Base-by-base conservation (phyloP, 345 rosid species). In the Cardiospermum halicacabum region DNA sequence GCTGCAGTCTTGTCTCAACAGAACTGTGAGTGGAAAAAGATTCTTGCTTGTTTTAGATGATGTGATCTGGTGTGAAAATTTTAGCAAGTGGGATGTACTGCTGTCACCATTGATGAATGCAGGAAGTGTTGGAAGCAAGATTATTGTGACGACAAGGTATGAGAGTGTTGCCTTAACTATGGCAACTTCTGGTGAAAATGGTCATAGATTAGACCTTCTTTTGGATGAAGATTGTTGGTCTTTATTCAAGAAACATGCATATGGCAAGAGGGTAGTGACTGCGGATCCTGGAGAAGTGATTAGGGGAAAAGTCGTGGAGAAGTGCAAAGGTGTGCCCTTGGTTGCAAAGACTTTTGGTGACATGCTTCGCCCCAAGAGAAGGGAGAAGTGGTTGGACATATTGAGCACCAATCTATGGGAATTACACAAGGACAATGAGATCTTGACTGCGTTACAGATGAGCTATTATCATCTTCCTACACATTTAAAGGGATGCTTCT, bases 21-120 rank as follows among this genome's bases (percentile, higher is more conserved):
- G 13, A 11, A 36, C 25, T 19, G 16, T 66, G 4, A 11, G 4
- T 26, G 58, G 39, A 12, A 66, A 72, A 42, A 60, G 36, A 15
- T 19, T 60, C 25, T 58, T 72, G 6, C 62, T 72, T 36, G 75
- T 66, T 24, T 36, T 72, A 48, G 75, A 72, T 55, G 75, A 66
- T 47, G 64, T n/a, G n/a, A n/a, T 72, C 7, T 66, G 75, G 71
- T 59, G 21, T 27, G 56, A 72, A n/a, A 56, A 55, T 18, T 25
- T 7, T 26, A 25, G 40, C 13, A 15, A 43, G 13, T 72, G 71
- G 75, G 62, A 72, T 13, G 37, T 26, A 7, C 12, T 72, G 32
- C 24, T 4, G 25, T 28, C 31, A 15, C 28, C 62, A 5, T 53
- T 66, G 9, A 53, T 24, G 25, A 22, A 2, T 60, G 65, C 36